These are phyloP conservation scores for Rhizopogon vinicolor DNA, from an alignment of 768 basidiomycete genomes.

Conservation along the genomic window DNA sequence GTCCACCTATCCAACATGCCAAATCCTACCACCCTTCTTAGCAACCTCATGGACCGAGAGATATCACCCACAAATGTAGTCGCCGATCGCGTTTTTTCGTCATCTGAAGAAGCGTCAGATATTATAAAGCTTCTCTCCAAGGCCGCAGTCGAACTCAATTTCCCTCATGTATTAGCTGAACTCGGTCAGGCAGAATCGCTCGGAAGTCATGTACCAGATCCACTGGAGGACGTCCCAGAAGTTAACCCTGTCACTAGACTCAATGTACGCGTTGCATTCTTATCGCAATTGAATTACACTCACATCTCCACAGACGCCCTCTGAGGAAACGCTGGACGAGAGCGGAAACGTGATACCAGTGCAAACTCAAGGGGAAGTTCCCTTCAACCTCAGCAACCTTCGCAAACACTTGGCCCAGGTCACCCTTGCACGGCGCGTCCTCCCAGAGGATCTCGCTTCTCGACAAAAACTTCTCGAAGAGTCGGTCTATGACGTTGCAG, in stretches of 20 bases:
- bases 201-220: conserved; percentile 35
- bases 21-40: conserved; percentile 32
- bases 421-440: conserved; percentile 55
- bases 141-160: conserved; percentile 53
- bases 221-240: conserved; percentile 52
- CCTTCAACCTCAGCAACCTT: conserved; percentile 72
- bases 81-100: conserved; percentile 50
- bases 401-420: conserved; percentile 64
- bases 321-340: conserved; percentile 16
- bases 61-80: conserved; percentile 50
- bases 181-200: conserved; percentile 51
- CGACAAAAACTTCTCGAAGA: conserved; percentile 83
- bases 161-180: conserved; percentile 46
- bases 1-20: conserved; percentile 11
- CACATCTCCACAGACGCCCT: conserved; percentile 8
- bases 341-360: conserved; percentile 17
- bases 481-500: conserved; percentile 81
- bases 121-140: conserved; percentile 54
- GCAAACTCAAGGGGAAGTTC: conserved; percentile 36
- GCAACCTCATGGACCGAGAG: conserved; percentile 40
- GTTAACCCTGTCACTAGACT: conserved; percentile 55
- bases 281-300: background rate
- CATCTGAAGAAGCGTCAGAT: conserved; percentile 50
- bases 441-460: conserved; percentile 60
- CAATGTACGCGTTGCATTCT: conserved; percentile 23